phyloP scores from a whole-genome alignment of 2,329 filamentous ascomycete species.

The Clarireedia paspali region DNA sequence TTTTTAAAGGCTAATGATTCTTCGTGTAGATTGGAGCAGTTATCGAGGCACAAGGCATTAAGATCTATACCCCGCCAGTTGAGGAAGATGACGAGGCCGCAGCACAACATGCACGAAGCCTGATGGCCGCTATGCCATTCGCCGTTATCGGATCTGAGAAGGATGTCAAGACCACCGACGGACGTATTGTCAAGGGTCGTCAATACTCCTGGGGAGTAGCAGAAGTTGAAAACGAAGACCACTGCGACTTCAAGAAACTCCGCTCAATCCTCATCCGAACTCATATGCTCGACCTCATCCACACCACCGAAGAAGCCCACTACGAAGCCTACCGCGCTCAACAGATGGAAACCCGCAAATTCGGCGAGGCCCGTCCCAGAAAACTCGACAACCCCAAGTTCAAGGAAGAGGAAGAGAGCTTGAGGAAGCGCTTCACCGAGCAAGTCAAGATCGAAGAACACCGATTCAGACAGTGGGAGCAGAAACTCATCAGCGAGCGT shows the following conservation, averaged over 20 bases:
- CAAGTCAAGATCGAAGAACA: slow-evolving; percentile 99
- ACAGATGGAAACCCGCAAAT: slow-evolving; percentile 99
- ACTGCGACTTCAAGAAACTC: slow-evolving; percentile 99
- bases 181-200: slow-evolving; percentile 95
- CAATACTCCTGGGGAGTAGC: slow-evolving; percentile 99
- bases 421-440: slow-evolving; percentile 98
- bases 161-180: slow-evolving; percentile 93
- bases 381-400: slow-evolving; percentile 99
- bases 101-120: slow-evolving; percentile 84
- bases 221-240: slow-evolving; percentile 98
- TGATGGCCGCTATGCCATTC: slow-evolving; percentile 97
- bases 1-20: slow-evolving; percentile 24
- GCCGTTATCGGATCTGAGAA: slow-evolving; percentile 98
- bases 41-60: slow-evolving; percentile 97
- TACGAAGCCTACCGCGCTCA: slow-evolving; percentile 98
- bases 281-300: slow-evolving; percentile 99
- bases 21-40: slow-evolving; percentile 73
- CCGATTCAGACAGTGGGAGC: slow-evolving; percentile 98
- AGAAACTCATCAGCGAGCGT: slow-evolving; percentile 98
- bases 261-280: slow-evolving; percentile 97
- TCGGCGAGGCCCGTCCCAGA: slow-evolving; percentile 91
- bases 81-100: slow-evolving; percentile 98
- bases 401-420: slow-evolving; percentile 98
- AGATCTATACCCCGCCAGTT: slow-evolving; percentile 96
- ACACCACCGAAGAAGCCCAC: slow-evolving; percentile 98